Conservation (phyloP, 179 eudicot genomes). For the Camellia oleifera region DNA sequence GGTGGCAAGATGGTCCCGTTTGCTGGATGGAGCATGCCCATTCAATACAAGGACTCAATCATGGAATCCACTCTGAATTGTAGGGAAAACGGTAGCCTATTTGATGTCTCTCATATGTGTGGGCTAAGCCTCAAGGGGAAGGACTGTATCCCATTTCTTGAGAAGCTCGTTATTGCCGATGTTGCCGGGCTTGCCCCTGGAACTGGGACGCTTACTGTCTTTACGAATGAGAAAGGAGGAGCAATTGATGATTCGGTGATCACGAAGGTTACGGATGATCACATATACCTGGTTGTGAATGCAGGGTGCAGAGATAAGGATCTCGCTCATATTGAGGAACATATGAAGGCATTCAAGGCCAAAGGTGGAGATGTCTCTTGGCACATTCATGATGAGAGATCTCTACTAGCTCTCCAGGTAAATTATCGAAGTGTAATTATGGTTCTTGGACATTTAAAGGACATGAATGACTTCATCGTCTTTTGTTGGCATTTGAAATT, state of each 20-base stretch:
- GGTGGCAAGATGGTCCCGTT: conserved; percentile 98
- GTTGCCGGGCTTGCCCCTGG: conserved; percentile 88
- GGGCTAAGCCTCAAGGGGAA: conserved; percentile 90
- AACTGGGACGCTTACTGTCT: conserved; percentile 80
- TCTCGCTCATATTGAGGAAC: conserved; percentile 97
- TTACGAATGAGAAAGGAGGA: conserved; percentile 95
- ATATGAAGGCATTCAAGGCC: conserved; percentile 82
- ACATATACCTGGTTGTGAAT: conserved; percentile 88
- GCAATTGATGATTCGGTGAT: conserved; percentile 90
- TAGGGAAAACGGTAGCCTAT: conserved; percentile 84
- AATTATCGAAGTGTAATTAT: background rate
- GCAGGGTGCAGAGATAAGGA: conserved; percentile 99
- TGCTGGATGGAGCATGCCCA: conserved; percentile 99
- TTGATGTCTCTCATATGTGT: conserved; percentile 97
- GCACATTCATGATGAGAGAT: conserved; percentile 97
- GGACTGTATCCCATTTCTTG: conserved; percentile 86
- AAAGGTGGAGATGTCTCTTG: conserved; percentile 97
- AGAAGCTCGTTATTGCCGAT: conserved; percentile 89
- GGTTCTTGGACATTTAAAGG: background rate
- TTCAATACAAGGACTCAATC: conserved; percentile 96
- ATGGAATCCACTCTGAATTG: conserved; percentile 94
- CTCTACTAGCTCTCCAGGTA: conserved; percentile 96
- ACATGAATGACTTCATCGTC: background rate
- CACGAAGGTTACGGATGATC: conserved; percentile 86
- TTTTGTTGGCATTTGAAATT: background rate